Conservation (phyloP, 768 basidiomycete genomes). For the Pleurotus tuoliensis region DNA sequence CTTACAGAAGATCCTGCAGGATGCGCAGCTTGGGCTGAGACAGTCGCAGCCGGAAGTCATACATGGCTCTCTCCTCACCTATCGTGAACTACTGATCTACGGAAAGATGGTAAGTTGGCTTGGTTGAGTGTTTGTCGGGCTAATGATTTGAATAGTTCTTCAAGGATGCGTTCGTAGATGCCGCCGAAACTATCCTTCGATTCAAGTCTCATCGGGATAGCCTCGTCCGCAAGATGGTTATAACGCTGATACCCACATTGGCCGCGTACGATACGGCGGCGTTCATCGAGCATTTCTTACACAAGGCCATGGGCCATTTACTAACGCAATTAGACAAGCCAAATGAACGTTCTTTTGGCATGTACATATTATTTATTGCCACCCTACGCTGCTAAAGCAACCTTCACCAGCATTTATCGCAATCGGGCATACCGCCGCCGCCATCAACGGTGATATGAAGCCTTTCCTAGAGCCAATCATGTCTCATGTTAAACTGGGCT, state of each 20-base stretch:
- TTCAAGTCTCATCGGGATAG: constrained; percentile 87
- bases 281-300: constrained; percentile 87
- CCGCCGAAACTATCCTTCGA: constrained; percentile 84
- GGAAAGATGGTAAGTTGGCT: constrained; percentile 79
- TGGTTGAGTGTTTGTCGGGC: background rate
- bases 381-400: constrained; percentile 11
- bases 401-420: constrained; percentile 77
- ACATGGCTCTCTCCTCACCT: constrained; percentile 89
- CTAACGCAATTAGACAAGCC: constrained; percentile 86
- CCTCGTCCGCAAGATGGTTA: constrained; percentile 90
- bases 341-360: constrained; percentile 84
- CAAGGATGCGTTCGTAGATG: constrained; percentile 80
- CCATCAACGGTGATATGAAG: constrained; percentile 93
- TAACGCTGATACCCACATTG: constrained; percentile 91
- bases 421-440: constrained; percentile 90
- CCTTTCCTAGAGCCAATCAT: constrained; percentile 92
- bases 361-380: constrained; percentile 15
- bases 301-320: constrained; percentile 92
- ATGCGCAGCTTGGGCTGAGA: constrained; percentile 81
- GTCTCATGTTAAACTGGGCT: constrained; percentile 81
- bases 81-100: constrained; percentile 85
- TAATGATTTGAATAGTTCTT: constrained; percentile 57
- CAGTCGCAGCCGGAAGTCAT: constrained; percentile 82
- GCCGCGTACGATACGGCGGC: constrained; percentile 93
- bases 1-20: constrained; percentile 79